These are phyloP conservation scores for Pichia sp. DNA, from an alignment of 1,139 yeast species.

Conservation along the genomic window DNA sequence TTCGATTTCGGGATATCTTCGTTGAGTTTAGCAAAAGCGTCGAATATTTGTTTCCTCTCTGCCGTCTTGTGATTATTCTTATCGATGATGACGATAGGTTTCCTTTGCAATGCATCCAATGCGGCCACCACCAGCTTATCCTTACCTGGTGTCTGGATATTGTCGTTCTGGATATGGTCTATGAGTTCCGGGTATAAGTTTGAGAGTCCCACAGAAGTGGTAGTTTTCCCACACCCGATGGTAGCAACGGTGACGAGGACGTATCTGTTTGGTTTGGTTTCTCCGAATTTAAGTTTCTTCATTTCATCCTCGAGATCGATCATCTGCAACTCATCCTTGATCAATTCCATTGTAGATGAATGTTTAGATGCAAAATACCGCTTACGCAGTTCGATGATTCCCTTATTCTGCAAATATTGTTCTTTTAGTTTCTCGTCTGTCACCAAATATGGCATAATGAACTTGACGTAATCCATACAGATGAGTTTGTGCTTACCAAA, in stretches of 20 bases:
- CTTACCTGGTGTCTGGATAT: constrained; percentile 46
- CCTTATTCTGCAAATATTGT: constrained; percentile 50
- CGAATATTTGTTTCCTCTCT: constrained; percentile 64
- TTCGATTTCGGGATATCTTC: constrained; percentile 29
- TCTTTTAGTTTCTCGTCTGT: constrained; percentile 38
- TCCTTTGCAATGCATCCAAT: constrained; percentile 32
- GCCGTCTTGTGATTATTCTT: constrained; percentile 70
- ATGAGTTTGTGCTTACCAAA: constrained; percentile 50
- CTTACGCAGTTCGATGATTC: constrained; percentile 67
- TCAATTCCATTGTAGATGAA: constrained; percentile 26
- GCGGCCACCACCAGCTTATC: constrained; percentile 47
- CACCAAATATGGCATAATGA: constrained; percentile 49
- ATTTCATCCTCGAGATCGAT: constrained; percentile 18
- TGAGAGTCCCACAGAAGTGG: constrained; percentile 57
- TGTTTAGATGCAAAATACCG: constrained; percentile 36
- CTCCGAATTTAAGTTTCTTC: constrained; percentile 20
- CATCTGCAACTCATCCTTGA: constrained; percentile 17
- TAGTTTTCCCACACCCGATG: constrained; percentile 94
- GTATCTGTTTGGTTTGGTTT: constrained; percentile 28
- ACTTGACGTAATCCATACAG: constrained; percentile 62
- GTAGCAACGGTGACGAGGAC: constrained; percentile 81
- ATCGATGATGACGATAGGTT: constrained; percentile 62
- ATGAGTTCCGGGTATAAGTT: constrained; percentile 53
- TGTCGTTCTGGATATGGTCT: constrained; percentile 80
- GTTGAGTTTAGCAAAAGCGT: constrained; percentile 39